These are phyloP conservation scores for Eucalyptus pauciflora DNA, from an alignment of 345 rosid genomes.

Conservation along the genomic window DNA sequence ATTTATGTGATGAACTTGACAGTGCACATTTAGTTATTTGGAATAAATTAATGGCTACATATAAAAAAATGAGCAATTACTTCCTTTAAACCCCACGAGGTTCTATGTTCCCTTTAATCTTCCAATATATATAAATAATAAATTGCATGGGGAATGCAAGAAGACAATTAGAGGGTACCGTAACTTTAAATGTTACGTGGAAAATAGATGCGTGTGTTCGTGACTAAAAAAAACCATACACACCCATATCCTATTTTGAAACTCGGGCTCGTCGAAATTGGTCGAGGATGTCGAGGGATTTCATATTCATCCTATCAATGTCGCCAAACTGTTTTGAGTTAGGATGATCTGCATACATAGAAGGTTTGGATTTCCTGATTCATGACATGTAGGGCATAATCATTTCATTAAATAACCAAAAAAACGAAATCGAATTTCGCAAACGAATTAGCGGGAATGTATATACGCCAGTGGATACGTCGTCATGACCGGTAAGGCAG, in stretches of 20 bases:
- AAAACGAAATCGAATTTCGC: background rate
- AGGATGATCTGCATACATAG: fast-evolving
- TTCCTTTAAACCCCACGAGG: background rate
- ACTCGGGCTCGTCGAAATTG: background rate
- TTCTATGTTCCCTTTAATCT: background rate
- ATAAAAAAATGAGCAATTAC: background rate
- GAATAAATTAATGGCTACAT: background rate
- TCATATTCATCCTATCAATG: background rate
- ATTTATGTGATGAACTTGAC: background rate
- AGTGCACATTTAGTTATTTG: background rate
- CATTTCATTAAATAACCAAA: background rate
- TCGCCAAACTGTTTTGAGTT: background rate
- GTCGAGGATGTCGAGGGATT: fast-evolving
- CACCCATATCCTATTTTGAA: background rate
- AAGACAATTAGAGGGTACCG: background rate
- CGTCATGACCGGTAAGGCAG: background rate
- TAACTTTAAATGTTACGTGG: background rate
- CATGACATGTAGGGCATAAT: background rate
- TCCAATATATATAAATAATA: background rate
- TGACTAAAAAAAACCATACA: background rate
- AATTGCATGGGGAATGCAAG: background rate
- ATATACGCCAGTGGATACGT: background rate
- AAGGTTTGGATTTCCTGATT: background rate
- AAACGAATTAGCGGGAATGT: background rate
- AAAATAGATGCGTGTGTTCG: background rate